Evolutionary conservation across 1,139 yeast species (phyloP).

Genomic region (Hanseniaspora uvarum): DNA sequence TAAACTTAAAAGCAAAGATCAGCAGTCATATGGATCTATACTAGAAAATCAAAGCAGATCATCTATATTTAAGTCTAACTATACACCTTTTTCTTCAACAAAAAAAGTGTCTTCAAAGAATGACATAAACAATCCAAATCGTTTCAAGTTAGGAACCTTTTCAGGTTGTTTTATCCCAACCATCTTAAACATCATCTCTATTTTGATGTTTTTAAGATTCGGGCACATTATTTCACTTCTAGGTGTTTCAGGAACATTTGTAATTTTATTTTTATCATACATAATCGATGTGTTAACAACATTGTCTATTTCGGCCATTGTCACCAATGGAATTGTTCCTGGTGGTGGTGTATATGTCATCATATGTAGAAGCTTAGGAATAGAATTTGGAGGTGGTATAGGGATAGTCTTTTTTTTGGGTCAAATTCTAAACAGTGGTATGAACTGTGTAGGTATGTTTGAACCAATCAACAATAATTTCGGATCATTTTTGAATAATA

Average conservation of each 20-base stretch:
- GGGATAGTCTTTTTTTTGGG: slow-evolving; percentile 70
- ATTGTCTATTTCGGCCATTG: slow-evolving; percentile 63
- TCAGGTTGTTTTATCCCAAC: slow-evolving; percentile 75
- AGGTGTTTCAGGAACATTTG: slow-evolving; percentile 57
- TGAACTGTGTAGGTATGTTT: slow-evolving; percentile 70
- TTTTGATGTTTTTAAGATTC: slow-evolving; percentile 68
- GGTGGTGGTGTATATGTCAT: slow-evolving; percentile 82
- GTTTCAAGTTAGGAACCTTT: slow-evolving; percentile 53
- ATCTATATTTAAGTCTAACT: slow-evolving; percentile 3
- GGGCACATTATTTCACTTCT: slow-evolving; percentile 72
- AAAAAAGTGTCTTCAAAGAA: slow-evolving; percentile 27
- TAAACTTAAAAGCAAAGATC: slow-evolving; percentile 3
- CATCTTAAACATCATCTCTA: slow-evolving; percentile 63
- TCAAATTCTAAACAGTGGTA: slow-evolving; percentile 61
- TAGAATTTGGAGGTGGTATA: slow-evolving; percentile 76
- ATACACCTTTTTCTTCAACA: not conserved
- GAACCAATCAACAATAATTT: slow-evolving; percentile 63
- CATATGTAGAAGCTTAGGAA: slow-evolving; percentile 71
- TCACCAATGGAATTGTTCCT: slow-evolving; percentile 71
- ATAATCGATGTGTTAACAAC: slow-evolving; percentile 59
- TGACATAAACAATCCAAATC: slow-evolving; percentile 30
- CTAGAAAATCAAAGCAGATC: slow-evolving; percentile 12
- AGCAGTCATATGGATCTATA: slow-evolving; percentile 20
- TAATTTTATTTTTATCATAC: slow-evolving; percentile 51
- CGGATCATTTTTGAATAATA: slow-evolving; percentile 36